Percentiles rank a stretch among this genome's conserved stretches.
These are phyloP conservation scores for Claviceps sp. DNA, from an alignment of 2,329 filamentous ascomycete species.

Conservation along the genomic window DNA sequence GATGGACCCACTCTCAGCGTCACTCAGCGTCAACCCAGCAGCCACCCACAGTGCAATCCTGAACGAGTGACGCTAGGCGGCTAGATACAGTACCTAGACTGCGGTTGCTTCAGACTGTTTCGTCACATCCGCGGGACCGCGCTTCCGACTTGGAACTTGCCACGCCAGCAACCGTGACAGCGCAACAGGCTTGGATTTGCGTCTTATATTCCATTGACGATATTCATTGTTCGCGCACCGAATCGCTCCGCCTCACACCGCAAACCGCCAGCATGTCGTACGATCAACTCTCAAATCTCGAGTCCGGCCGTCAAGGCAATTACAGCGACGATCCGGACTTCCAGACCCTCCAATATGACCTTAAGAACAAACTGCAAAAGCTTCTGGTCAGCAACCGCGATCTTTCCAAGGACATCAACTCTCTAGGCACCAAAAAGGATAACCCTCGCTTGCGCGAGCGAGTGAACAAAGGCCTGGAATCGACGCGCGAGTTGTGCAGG, in stretches of 20 bases:
- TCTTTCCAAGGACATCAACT: constrained; percentile 68
- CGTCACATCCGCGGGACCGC: background rate
- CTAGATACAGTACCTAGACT: no score
- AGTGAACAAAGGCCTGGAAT: constrained; percentile 75
- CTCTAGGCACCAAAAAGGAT: constrained; percentile 81
- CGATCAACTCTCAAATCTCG: constrained; percentile 71
- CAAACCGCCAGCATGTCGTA: constrained; percentile 58
- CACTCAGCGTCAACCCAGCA: background rate
- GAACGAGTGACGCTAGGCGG: no score
- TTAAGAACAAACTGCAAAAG: constrained; percentile 81
- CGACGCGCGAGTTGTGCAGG: constrained; percentile 77
- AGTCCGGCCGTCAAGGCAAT: constrained; percentile 62
- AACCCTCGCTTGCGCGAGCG: constrained; percentile 83
- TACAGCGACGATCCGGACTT: constrained; percentile 93
- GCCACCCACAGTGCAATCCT: background rate
- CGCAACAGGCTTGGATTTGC: background rate
- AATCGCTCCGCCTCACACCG: background rate
- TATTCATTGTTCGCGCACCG: no score
- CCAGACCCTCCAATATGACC: constrained; percentile 63
- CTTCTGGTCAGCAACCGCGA: constrained; percentile 80
- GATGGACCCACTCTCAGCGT: background rate
- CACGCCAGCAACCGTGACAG: background rate
- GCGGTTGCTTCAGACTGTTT: background rate
- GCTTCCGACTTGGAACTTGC: background rate
- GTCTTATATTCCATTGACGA: background rate